Conservation (phyloP, 768 basidiomycete genomes). For the Pleurotus giganteus region DNA sequence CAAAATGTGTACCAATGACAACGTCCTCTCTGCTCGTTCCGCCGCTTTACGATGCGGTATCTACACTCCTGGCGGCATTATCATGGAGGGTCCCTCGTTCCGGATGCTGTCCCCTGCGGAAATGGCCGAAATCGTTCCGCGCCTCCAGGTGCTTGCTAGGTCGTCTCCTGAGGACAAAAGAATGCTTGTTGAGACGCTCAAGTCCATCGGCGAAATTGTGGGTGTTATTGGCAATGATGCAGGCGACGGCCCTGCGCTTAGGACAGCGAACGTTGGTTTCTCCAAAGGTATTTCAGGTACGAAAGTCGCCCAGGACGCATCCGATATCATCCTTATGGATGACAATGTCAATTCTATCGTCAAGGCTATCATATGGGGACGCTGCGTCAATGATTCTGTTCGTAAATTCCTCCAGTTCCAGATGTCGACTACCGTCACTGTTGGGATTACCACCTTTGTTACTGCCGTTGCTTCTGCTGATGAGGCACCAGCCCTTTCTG, state of each 20-base stretch:
- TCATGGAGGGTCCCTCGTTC: slow-evolving; percentile 98
- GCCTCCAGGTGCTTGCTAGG: slow-evolving; percentile 93
- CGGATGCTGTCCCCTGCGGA: slow-evolving; percentile 70
- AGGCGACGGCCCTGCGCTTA: slow-evolving; percentile 95
- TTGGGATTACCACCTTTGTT: slow-evolving; percentile 90
- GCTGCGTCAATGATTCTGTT: slow-evolving; percentile 97
- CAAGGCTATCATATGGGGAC: slow-evolving; percentile 98
- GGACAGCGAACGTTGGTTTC: slow-evolving; percentile 95
- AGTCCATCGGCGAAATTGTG: slow-evolving; percentile 83
- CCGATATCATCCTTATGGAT: slow-evolving; percentile 98
- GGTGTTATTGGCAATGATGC: slow-evolving; percentile 98
- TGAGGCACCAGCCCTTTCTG: slow-evolving; percentile 86
- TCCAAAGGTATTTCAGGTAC: slow-evolving; percentile 97
- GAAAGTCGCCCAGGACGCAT: slow-evolving; percentile 98
- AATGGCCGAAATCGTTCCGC: slow-evolving; percentile 81
- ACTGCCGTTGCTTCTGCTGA: slow-evolving; percentile 77
- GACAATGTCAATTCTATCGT: slow-evolving; percentile 96
- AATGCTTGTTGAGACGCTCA: slow-evolving; percentile 84
- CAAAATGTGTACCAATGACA: slow-evolving; percentile 99
- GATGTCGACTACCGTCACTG: slow-evolving; percentile 91
- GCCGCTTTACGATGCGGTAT: slow-evolving; percentile 97
- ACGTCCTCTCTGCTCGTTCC: slow-evolving; percentile 92
- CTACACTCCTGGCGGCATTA: slow-evolving; percentile 88
- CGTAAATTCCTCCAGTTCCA: slow-evolving; percentile 98
- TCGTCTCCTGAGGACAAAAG: slow-evolving; percentile 98